Percentiles rank a stretch among this genome's conserved stretches.
Conservation (phyloP, 331 rosid species). For the Ulmus americana region DNA sequence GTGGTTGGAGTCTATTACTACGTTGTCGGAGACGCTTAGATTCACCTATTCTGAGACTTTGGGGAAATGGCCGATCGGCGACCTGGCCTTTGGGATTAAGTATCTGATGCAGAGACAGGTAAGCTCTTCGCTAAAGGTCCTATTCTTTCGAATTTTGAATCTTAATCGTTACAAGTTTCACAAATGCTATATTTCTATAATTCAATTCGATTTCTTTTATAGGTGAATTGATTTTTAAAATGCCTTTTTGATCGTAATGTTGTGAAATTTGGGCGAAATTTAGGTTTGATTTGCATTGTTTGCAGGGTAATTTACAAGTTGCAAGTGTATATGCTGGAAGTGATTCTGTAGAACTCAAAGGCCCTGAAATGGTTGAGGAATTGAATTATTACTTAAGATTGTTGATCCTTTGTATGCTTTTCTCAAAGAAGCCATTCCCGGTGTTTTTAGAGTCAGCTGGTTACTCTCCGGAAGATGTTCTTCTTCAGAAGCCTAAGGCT, state of each 20-base stretch:
- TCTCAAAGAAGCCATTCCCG: conserved; percentile 87
- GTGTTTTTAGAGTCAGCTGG: conserved; percentile 89
- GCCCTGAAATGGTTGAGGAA: conserved; percentile 61
- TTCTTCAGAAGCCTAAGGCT: conserved; percentile 88
- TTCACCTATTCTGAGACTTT: conserved; percentile 82
- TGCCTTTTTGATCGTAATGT: neutral
- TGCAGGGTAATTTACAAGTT: conserved; percentile 82
- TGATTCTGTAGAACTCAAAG: conserved; percentile 59
- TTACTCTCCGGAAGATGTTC: conserved; percentile 64
- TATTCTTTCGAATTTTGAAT: neutral
- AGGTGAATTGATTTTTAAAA: too few species aligned
- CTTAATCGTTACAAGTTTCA: neutral
- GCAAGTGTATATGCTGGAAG: conserved; percentile 86
- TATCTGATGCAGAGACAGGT: conserved; percentile 92
- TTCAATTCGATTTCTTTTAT: neutral
- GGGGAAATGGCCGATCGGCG: conserved; percentile 97
- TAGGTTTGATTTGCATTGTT: neutral
- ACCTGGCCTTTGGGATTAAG: conserved; percentile 92
- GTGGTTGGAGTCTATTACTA: conserved; percentile 64
- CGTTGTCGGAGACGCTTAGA: conserved; percentile 76
- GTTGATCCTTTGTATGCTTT: conserved; percentile 64
- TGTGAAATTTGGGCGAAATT: neutral
- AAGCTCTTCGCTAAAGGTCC: neutral
- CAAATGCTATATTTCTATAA: neutral
- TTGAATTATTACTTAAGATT: conserved; percentile 57